Percentiles rank a stretch among this genome's conserved stretches.
phyloP scores from a whole-genome alignment of 371 early-diverging fungal species.

The Dichotomocladium elegans region DNA sequence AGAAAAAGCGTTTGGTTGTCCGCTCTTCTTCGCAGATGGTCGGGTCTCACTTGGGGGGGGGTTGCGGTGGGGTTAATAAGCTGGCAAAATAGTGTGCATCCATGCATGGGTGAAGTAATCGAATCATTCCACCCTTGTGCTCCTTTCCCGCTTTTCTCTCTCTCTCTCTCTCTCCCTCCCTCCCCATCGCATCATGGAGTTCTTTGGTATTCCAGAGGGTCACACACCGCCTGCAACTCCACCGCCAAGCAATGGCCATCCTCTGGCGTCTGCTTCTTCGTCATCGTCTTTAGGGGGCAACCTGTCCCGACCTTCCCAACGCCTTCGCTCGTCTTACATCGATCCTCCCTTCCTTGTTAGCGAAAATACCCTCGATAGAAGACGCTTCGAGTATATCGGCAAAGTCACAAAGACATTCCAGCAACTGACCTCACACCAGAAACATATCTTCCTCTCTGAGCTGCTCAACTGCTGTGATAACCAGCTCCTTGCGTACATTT shows the following conservation, averaged over 20 bases:
- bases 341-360: not conserved
- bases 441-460: slow-evolving; percentile 39
- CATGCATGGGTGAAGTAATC: slow-evolving; percentile 4
- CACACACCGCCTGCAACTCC: slow-evolving; percentile 17
- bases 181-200: not conserved
- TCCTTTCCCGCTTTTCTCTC: not conserved
- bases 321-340: slow-evolving; percentile 7
- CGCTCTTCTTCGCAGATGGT: not conserved
- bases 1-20: not conserved
- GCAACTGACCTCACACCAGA: slow-evolving; percentile 36
- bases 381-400: slow-evolving; percentile 12
- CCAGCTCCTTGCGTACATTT: slow-evolving; percentile 54
- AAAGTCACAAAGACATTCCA: slow-evolving; percentile 21
- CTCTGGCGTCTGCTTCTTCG: too few relatives aligned
- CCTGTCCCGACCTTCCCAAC: slow-evolving; percentile 2
- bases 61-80: not conserved
- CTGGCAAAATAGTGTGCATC: not conserved
- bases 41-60: not conserved
- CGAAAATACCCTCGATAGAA: slow-evolving; percentile 1
- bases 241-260: slow-evolving; percentile 1
- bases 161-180: not conserved
- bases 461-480: slow-evolving; percentile 56
- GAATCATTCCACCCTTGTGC: not conserved
- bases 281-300: too few relatives aligned
- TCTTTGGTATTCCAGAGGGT: slow-evolving; percentile 8